phyloP scores from a whole-genome alignment of 345 rosid genomes.

The Salix dunnii region DNA sequence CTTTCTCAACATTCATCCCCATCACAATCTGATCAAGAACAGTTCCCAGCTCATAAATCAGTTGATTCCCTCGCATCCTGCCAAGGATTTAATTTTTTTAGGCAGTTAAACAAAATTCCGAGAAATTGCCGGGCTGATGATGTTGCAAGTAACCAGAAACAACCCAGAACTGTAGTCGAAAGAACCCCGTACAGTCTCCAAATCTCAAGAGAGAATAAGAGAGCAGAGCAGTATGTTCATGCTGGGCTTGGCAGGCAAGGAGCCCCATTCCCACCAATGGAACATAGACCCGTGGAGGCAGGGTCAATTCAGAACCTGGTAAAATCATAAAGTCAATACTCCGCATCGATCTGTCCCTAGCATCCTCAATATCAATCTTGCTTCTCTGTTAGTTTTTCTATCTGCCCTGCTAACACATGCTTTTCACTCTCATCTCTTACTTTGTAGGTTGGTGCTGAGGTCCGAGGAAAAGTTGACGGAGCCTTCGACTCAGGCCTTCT shows the following conservation, averaged over 20 bases:
- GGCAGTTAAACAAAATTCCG: conserved; percentile 32
- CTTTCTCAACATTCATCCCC: conserved; percentile 70
- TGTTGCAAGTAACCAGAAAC: conserved; percentile 22
- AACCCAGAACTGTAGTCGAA: conserved; percentile 18
- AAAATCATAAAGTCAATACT: not conserved
- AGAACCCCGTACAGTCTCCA: conserved; percentile 23
- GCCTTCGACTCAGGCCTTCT: conserved; percentile 67
- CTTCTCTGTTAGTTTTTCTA: not conserved
- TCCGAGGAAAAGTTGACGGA: conserved; percentile 65
- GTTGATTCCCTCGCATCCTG: conserved; percentile 20
- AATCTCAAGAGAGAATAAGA: conserved; percentile 22
- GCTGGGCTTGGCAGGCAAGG: conserved; percentile 24
- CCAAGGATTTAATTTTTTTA: conserved; percentile 40
- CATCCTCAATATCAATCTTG: not conserved
- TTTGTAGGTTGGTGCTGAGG: conserved; percentile 60
- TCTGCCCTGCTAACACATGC: not conserved
- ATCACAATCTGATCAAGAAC: conserved; percentile 68
- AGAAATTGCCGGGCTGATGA: conserved; percentile 24
- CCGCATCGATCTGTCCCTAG: not conserved
- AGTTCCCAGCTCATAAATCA: conserved; percentile 30
- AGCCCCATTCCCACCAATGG: conserved; percentile 17
- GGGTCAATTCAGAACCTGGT: conserved; percentile 44
- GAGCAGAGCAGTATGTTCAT: conserved; percentile 26
- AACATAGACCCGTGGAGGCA: conserved; percentile 24
- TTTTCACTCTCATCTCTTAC: not conserved